A percentile compares a stretch with the other conserved stretches of the same genome.
Conservation (phyloP, 441 rosid species). For the Gossypium armourianum region DNA sequence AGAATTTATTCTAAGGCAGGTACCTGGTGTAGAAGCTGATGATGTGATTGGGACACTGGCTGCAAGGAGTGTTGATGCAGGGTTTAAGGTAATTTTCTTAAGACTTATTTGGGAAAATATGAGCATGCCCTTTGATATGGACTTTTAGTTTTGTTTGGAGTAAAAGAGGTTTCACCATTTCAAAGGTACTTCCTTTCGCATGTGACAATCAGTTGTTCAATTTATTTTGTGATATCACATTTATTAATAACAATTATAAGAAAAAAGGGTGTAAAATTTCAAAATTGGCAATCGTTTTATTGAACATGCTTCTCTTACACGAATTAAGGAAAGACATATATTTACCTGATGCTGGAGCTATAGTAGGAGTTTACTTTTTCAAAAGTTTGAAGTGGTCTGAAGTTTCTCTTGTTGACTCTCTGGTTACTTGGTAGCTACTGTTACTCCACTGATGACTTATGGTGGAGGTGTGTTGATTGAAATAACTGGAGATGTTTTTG, state of each 20-base stretch:
- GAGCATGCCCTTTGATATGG: neutral
- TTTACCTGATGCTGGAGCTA: neutral
- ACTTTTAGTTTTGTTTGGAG: neutral
- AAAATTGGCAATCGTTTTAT: neutral
- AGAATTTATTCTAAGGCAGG: conserved; percentile 38
- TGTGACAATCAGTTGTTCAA: neutral
- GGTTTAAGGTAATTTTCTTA: conserved; percentile 50
- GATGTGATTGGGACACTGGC: conserved; percentile 96
- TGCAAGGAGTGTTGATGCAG: conserved; percentile 58
- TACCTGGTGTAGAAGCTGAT: conserved; percentile 96
- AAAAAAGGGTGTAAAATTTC: neutral
- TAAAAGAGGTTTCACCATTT: neutral
- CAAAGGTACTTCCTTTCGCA: neutral
- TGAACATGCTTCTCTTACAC: neutral
- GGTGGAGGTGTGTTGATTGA: neutral
- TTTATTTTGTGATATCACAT: neutral
- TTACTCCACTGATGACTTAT: neutral
- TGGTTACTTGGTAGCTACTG: neutral
- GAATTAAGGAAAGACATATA: neutral
- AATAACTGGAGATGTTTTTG: neutral
- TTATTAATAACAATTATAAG: neutral
- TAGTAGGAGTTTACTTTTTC: neutral
- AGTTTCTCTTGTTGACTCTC: neutral
- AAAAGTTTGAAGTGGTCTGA: neutral
- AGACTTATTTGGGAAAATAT: neutral